Conservation (phyloP, 768 basidiomycete species). For the Lactarius vividus region DNA sequence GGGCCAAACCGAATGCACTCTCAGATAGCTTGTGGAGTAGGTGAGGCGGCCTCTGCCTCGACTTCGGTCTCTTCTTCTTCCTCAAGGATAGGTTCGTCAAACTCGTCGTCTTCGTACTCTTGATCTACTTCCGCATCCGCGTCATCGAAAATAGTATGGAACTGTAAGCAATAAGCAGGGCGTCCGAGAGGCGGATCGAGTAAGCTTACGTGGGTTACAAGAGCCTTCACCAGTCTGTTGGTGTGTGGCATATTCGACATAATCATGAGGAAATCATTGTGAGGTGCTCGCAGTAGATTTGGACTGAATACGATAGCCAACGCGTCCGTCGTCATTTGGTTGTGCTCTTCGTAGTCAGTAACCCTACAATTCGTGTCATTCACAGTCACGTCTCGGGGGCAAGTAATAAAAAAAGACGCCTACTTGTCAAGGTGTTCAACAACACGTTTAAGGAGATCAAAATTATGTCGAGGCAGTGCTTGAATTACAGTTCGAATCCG, state of each 20-base stretch:
- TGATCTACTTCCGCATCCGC: constrained; percentile 42
- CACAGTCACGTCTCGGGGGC: not conserved
- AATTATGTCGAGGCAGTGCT: constrained; percentile 66
- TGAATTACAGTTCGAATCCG: constrained; percentile 68
- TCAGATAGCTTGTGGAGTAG: constrained; percentile 4
- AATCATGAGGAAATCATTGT: constrained; percentile 75
- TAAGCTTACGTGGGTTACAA: constrained; percentile 69
- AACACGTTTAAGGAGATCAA: constrained; percentile 75
- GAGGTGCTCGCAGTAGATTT: constrained; percentile 71
- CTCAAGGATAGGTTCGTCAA: constrained; percentile 64
- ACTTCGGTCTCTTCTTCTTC: constrained; percentile 52
- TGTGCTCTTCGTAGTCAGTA: constrained; percentile 84
- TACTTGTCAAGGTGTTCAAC: constrained; percentile 81
- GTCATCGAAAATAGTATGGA: constrained; percentile 67
- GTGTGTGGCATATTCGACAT: constrained; percentile 63
- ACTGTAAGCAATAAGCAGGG: constrained; percentile 41
- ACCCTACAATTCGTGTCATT: constrained; percentile 45
- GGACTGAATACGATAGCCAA: constrained; percentile 86
- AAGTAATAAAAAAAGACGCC: constrained; percentile 25
- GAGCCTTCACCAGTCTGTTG: constrained; percentile 39
- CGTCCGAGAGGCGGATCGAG: constrained; percentile 34
- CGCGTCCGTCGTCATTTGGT: constrained; percentile 86
- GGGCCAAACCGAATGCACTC: not conserved
- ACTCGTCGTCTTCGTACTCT: constrained; percentile 62
- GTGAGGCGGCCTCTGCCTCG: constrained; percentile 3